Base-by-base conservation (phyloP, 441 rosid genomes). In the Bruguiera hainesii region DNA sequence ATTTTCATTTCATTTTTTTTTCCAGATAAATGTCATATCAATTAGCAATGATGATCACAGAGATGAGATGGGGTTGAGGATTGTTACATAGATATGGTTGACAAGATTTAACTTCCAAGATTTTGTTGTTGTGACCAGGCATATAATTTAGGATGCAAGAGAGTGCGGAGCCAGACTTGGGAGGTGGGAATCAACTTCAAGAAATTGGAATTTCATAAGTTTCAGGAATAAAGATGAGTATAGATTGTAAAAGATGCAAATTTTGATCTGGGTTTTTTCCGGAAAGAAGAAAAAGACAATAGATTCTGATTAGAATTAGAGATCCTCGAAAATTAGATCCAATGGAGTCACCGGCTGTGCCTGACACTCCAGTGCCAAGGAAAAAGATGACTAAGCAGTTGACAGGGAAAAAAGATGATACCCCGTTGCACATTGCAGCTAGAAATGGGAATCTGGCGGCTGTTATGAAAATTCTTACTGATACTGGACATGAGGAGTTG, bases 351-450 rank as follows among this genome's bases (percentile, higher is more conserved):
- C 76, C 52, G 42, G 65, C 73, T 61, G 55, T 59, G 63, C 67
- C 51, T 61, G 68, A 74, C 65, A 37, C 53, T 64, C 61, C 79
- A 20, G 60, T 75, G 60, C 76, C 80, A 6, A 72, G 73, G 80
- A 94, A 84, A 75, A 94, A 80, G 84, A 88, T 89, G 87, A 75
- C 87, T 51, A 91, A 87, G 71, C 94, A 91, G 74, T 71, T 91
- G 64, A 88, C 93, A 0, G 93, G 97, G 42, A 91, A 94, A 72
- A 85, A 85, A 2, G 93, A 86, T 6, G 99, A 94, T 37, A 85
- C 98, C 9, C 68, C 64, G 53, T 78, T 94, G 67, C 99, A 89
- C 77, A 79, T 88, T 6, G 92, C 97, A 0, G 94, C 85, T 19
- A 89, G 98, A 82, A 78, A 77, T 0, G 94, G 96, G 35, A 74